Conservation (phyloP, 129 eudicot genomes). For the Logfia minima region DNA sequence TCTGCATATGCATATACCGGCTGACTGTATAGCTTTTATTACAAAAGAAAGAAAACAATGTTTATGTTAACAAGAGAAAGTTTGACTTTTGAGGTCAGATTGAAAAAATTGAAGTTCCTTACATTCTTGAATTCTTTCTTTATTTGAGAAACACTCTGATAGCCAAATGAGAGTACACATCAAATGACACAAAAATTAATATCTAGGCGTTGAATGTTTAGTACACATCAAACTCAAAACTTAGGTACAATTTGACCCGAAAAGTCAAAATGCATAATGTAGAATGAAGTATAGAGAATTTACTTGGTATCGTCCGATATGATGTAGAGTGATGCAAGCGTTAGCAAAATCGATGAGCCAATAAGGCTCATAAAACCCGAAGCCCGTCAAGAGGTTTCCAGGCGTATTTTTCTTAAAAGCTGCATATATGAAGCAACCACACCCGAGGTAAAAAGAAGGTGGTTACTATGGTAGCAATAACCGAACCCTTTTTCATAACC, state of each 20-base stretch:
- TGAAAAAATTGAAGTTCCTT: neutral
- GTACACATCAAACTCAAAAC: too few species aligned
- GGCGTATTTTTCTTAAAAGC: slow-evolving; percentile 85
- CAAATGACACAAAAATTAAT: neutral
- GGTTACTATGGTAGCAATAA: slow-evolving; percentile 48
- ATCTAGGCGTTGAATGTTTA: neutral
- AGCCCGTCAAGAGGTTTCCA: slow-evolving; percentile 82
- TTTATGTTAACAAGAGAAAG: neutral
- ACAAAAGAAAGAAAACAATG: slow-evolving; percentile 3
- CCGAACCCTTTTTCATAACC: slow-evolving; percentile 73
- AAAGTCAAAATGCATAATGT: neutral
- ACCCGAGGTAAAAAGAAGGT: slow-evolving; percentile 68
- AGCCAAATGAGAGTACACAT: neutral
- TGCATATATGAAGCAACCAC: slow-evolving; percentile 88
- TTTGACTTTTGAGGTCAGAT: neutral
- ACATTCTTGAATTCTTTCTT: neutral
- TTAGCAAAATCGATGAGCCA: slow-evolving; percentile 93
- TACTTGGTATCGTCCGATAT: slow-evolving; percentile 91
- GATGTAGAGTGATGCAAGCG: slow-evolving; percentile 71
- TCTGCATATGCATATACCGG: slow-evolving; percentile 69
- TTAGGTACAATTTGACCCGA: slow-evolving; percentile 6
- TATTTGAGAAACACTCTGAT: neutral
- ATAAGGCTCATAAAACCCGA: slow-evolving; percentile 74
- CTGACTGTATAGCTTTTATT: slow-evolving; percentile 62
- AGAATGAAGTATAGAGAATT: neutral